Percentiles rank a stretch among this genome's conserved stretches.
Evolutionary conservation across 2,329 filamentous ascomycete genomes (phyloP).

Genomic region (Xylariaceae sp.): DNA sequence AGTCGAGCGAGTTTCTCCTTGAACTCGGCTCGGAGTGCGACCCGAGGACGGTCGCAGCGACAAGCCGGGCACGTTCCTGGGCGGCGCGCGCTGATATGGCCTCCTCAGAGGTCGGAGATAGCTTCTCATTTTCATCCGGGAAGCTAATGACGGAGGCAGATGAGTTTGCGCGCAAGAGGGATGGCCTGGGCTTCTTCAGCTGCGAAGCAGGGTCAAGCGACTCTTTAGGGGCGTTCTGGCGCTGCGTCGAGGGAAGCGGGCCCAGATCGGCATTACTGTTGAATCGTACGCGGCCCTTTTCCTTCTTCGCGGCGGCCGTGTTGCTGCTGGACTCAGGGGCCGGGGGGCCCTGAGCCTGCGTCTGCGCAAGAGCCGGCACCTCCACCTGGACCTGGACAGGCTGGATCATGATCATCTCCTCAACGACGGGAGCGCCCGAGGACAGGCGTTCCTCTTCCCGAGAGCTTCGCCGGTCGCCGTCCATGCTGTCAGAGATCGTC

Average conservation of each 20-base stretch:
- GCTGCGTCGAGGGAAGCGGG: conserved; percentile 25
- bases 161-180: conserved; percentile 40
- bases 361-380: neutral
- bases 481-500: conserved; percentile 10
- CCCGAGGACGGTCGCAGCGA: conserved; percentile 38
- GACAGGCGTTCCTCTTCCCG: conserved; percentile 7
- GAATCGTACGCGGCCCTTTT: conserved; percentile 45
- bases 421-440: neutral
- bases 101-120: conserved; percentile 26
- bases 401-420: too few species aligned
- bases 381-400: neutral
- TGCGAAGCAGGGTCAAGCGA: conserved; percentile 14
- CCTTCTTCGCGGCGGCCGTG: conserved; percentile 27
- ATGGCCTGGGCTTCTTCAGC: conserved; percentile 35
- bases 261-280: conserved; percentile 41
- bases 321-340: neutral
- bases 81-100: conserved; percentile 38
- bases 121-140: conserved; percentile 27
- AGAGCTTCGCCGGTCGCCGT: conserved; percentile 3
- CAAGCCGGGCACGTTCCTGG: conserved; percentile 39
- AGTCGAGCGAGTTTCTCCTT: conserved; percentile 36
- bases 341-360: neutral
- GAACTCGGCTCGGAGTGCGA: conserved; percentile 35
- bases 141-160: conserved; percentile 35
- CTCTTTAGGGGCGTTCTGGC: conserved; percentile 15